Conservation (phyloP, 2,329 filamentous ascomycete species). For the Emmonsiellopsis sp. region DNA sequence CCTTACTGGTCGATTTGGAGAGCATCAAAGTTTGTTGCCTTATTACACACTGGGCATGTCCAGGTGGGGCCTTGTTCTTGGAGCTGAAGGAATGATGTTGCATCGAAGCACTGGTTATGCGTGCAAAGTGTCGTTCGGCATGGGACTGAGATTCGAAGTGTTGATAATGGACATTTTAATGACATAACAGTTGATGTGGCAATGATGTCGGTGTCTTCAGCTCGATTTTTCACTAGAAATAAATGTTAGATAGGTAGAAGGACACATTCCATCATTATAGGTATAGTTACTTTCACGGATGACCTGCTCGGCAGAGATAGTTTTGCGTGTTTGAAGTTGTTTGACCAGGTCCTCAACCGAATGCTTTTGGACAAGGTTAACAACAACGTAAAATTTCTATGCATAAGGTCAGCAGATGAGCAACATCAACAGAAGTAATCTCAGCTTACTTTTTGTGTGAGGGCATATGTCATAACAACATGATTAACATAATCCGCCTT, state of each 20-base stretch:
- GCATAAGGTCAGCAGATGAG: slow-evolving; percentile 5
- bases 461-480: slow-evolving; percentile 79
- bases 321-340: slow-evolving; percentile 55
- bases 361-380: slow-evolving; percentile 66
- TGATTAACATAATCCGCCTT: slow-evolving; percentile 62
- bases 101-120: slow-evolving; percentile 94
- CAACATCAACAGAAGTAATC: slow-evolving; percentile 2
- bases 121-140: slow-evolving; percentile 71
- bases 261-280: slow-evolving; percentile 20
- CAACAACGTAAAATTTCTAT: slow-evolving; percentile 62
- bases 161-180: slow-evolving; percentile 85
- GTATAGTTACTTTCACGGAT: slow-evolving; percentile 61
- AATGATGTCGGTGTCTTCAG: slow-evolving; percentile 79
- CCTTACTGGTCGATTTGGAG: slow-evolving; percentile 79
- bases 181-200: slow-evolving; percentile 83
- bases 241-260: slow-evolving; percentile 1
- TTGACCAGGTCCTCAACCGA: slow-evolving; percentile 62
- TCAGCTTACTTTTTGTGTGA: slow-evolving; percentile 68
- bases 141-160: slow-evolving; percentile 68
- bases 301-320: slow-evolving; percentile 72
- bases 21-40: slow-evolving; percentile 66
- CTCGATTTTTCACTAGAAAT: slow-evolving; percentile 61
- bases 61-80: slow-evolving; percentile 96
- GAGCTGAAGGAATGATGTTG: slow-evolving; percentile 78
- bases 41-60: slow-evolving; percentile 92